Percentiles rank a stretch among this genome's conserved stretches.
These are phyloP conservation scores for Geum urbanum DNA, from an alignment of 306 rosid genomes.

Conservation along the genomic window DNA sequence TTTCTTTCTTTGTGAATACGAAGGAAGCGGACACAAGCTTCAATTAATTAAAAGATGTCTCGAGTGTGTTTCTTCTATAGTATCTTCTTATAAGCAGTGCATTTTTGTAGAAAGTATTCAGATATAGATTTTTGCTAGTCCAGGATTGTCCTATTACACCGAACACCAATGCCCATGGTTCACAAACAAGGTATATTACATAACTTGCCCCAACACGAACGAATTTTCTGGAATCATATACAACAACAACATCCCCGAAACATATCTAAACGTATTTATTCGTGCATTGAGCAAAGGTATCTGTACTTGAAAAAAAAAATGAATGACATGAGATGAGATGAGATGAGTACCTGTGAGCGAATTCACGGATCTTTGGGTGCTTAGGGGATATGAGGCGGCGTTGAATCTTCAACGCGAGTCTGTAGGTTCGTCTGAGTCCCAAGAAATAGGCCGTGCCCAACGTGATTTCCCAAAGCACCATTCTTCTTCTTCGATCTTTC, in stretches of 20 bases:
- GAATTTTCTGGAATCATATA: not conserved
- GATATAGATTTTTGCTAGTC: not conserved
- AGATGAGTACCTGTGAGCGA: constrained; percentile 52
- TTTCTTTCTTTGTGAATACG: not conserved
- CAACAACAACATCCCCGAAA: not conserved
- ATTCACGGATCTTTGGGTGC: constrained; percentile 57
- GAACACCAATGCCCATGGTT: too few species aligned
- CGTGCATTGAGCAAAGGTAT: not conserved
- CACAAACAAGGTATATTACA: too few species aligned
- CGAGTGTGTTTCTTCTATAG: not conserved
- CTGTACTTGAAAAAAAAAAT: too few species aligned
- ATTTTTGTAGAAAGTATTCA: not conserved
- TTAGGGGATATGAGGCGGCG: constrained; percentile 61
- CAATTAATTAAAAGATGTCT: not conserved
- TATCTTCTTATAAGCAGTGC: not conserved
- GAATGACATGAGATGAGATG: not conserved
- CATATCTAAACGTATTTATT: not conserved
- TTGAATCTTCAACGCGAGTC: constrained; percentile 69
- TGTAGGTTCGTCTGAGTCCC: constrained; percentile 78
- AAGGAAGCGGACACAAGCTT: not conserved
- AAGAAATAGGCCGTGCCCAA: constrained; percentile 83
- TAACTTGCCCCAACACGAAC: not conserved
- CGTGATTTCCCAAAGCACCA: constrained; percentile 99
- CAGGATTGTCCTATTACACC: not conserved
- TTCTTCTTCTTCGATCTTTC: constrained; percentile 5